Base-by-base conservation (phyloP, 805 yeast genomes). In the Wickerhamomyces alni region DNA sequence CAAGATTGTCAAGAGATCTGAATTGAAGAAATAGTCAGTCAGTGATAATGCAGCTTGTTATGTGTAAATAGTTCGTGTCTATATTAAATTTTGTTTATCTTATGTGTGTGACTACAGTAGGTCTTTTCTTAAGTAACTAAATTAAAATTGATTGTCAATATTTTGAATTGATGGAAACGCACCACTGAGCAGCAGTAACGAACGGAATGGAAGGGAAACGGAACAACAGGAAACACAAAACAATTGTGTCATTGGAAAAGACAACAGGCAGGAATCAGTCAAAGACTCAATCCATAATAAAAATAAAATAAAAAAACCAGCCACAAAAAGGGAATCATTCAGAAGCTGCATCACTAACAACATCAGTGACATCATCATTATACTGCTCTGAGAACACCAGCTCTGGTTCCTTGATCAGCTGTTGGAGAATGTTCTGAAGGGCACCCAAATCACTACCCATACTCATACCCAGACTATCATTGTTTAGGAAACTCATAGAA, bases 401-500 rank as follows among this genome's bases (percentile, higher is more conserved):
- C 4, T 46, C 57, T 16, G 73, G 74, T 10, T 49, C 45, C 33
- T 52, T 63, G 43, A 77, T 77, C 59, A 76, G 63, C 17, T 64
- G 58, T 42, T 72, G 73, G 38, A 77, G 57, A 37, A 77, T 65
- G 18, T 65, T 63, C 59, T 77, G 82, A 55, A 77, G 63, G 4
- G 75, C 70, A 17, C 79, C 76, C 47, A 76, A 57, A 21, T 70
- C 72, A 10, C 74, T 59, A 13, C 77, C 74, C 64, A 72, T 73
- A 34, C 69, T 64, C 15, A 52, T 52, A 13, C 68, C 68, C 26
- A 67, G 48, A 43, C 62, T 64, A 29, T 65, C 72, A 48, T 65
- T 69, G 46, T 66, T 61, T 47, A 77, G 58, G 48, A 76, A 73
- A 59, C 80, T 74, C 79, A 77, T 77, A 5, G 82, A 71, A 52